These are phyloP conservation scores for Cladosporium colombiae DNA, from an alignment of 2,329 filamentous ascomycete genomes.

Conservation along the genomic window DNA sequence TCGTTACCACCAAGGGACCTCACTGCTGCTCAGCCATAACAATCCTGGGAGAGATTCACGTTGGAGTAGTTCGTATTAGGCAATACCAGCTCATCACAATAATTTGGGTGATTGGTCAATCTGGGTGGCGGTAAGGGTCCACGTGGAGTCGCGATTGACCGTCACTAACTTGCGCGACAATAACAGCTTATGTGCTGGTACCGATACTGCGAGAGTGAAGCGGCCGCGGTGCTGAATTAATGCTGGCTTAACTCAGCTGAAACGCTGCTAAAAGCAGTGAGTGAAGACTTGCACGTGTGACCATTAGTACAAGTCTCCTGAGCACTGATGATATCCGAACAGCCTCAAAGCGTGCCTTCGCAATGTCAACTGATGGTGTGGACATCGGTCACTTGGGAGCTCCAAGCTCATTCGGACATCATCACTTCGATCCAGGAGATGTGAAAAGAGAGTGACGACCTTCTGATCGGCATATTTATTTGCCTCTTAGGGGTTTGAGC, in stretches of 20 bases:
- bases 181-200: neutral
- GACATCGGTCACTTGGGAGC: no score
- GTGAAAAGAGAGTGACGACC: neutral
- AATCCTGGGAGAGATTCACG: neutral
- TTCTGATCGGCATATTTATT: neutral
- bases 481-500: neutral
- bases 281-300: neutral
- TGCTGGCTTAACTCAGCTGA: neutral
- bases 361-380: neutral
- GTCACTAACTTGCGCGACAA: neutral
- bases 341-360: neutral
- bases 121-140: neutral
- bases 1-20: neutral
- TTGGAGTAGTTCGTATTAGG: neutral
- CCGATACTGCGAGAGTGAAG: neutral
- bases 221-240: neutral
- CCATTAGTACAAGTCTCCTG: neutral
- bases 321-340: neutral
- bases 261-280: neutral
- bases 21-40: neutral
- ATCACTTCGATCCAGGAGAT: neutral
- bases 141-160: neutral
- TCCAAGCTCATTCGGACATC: neutral
- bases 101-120: neutral
- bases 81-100: neutral